Evolutionary conservation across 371 early-diverging fungal species (phyloP).

Genomic region (Mucor sp.): DNA sequence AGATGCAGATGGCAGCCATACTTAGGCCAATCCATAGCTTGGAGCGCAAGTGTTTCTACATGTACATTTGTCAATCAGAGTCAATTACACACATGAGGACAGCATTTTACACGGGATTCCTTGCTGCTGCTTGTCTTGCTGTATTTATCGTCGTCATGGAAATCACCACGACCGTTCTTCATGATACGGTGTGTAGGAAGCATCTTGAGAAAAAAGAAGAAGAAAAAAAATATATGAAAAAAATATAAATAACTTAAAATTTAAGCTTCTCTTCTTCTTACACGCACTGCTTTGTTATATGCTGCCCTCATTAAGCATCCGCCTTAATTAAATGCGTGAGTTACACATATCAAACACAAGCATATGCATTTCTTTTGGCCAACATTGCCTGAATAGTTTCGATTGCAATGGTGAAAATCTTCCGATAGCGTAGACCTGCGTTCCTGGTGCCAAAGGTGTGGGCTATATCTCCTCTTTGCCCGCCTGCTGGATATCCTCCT

Average conservation of each 20-base stretch:
- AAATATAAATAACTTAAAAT: neutral
- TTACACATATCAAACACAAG: neutral
- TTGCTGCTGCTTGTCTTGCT: neutral
- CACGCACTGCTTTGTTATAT: neutral
- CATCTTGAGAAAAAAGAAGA: slow-evolving; percentile 24
- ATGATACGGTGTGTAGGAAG: slow-evolving; percentile 42
- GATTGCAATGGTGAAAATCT: slow-evolving; percentile 1
- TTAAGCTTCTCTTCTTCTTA: neutral
- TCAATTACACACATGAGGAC: no score
- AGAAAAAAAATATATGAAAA: neutral
- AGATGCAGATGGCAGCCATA: neutral
- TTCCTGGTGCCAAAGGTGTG: neutral
- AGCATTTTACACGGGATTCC: no score
- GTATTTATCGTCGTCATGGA: slow-evolving; percentile 33
- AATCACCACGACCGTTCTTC: slow-evolving; percentile 30
- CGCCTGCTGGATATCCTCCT: neutral
- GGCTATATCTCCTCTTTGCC: neutral
- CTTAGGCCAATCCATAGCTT: neutral
- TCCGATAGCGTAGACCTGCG: neutral
- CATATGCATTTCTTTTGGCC: neutral
- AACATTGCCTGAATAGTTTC: neutral
- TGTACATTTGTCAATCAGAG: no score
- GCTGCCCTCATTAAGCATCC: neutral
- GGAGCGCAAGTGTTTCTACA: neutral
- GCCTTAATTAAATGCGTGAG: neutral